Evolutionary conservation across 371 early-diverging fungal genomes (phyloP).

Genomic region (Actinomortierella ambigua): DNA sequence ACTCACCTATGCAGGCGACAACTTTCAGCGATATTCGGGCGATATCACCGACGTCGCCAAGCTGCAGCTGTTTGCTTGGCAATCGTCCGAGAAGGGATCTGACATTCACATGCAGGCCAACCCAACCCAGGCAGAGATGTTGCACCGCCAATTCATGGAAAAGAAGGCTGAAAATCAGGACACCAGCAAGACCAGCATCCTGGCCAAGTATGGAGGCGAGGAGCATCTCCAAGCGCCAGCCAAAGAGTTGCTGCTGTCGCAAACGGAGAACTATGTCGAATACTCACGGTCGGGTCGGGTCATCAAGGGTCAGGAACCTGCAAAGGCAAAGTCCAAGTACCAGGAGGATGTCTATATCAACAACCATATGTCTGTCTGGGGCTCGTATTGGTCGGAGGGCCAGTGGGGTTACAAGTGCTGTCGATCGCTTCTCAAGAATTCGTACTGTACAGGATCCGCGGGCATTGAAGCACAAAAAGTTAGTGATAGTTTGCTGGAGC

Average conservation of each 20-base stretch:
- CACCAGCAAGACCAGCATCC: constrained; percentile 71
- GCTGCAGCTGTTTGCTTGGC: constrained; percentile 92
- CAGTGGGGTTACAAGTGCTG: constrained; percentile 98
- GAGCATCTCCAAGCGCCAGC: constrained; percentile 92
- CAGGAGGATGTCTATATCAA: constrained; percentile 85
- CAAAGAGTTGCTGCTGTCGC: constrained; percentile 84
- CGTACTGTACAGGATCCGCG: constrained; percentile 85
- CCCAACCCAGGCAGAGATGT: constrained; percentile 91
- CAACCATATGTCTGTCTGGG: constrained; percentile 94
- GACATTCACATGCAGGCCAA: constrained; percentile 91
- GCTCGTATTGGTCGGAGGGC: constrained; percentile 94
- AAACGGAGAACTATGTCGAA: constrained; percentile 94
- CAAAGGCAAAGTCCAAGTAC: constrained; percentile 81
- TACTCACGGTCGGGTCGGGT: constrained; percentile 94
- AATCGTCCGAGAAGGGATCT: constrained; percentile 84
- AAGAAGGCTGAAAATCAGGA: constrained; percentile 84
- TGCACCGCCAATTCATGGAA: constrained; percentile 84
- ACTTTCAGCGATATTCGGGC: constrained; percentile 90
- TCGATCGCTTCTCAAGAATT: constrained; percentile 69
- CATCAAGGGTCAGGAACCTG: constrained; percentile 83
- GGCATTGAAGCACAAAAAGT: constrained; percentile 72
- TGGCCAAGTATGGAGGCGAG: constrained; percentile 93
- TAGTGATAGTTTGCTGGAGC: constrained; percentile 15
- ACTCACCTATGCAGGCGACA: constrained; percentile 84
- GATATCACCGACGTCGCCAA: constrained; percentile 82